A percentile compares a stretch with the other conserved stretches of the same genome.
phyloP scores from a whole-genome alignment of 169 alveolate genomes.

The Theileria parva region DNA sequence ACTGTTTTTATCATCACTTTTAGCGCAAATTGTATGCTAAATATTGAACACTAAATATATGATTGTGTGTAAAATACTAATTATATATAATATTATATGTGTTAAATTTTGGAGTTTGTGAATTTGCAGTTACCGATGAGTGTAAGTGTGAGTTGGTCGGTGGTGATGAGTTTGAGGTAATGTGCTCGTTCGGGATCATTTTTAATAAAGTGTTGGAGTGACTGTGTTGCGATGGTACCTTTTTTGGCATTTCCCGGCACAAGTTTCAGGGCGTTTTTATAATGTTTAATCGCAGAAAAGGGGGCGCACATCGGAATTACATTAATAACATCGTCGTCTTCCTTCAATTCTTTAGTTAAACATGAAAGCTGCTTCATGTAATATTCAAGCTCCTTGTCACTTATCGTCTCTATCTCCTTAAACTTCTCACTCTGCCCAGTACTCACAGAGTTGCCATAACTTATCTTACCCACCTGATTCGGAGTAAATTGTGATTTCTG shows the following conservation, averaged over 20 bases:
- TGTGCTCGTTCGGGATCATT: constrained; percentile 40
- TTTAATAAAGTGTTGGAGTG: constrained; percentile 58
- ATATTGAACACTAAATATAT: too few species aligned
- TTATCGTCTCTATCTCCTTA: constrained; percentile 36
- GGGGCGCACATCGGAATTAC: constrained; percentile 71
- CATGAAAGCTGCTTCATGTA: constrained; percentile 57
- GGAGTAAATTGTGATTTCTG: too few species aligned
- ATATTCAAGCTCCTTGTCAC: constrained; percentile 45
- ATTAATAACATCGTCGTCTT: constrained; percentile 41
- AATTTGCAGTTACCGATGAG: constrained; percentile 67
- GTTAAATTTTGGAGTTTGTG: constrained; percentile 9
- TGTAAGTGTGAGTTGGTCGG: constrained; percentile 61
- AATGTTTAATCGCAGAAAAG: constrained; percentile 40
- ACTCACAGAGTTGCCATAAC: not conserved
- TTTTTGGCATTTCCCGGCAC: constrained; percentile 76
- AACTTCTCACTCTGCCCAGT: constrained; percentile 12
- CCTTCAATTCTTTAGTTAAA: constrained; percentile 33
- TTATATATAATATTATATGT: too few species aligned
- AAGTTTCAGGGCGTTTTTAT: constrained; percentile 50
- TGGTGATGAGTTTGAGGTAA: constrained; percentile 53
- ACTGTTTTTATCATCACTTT: too few species aligned
- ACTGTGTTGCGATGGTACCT: constrained; percentile 74
- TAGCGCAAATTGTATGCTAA: too few species aligned
- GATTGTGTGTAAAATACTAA: too few species aligned
- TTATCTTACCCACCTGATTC: not conserved